Evolutionary conservation across 306 rosid species (phyloP), one percentile per base, ranked within the genome.

Genomic region (Vachellia pachyceras): DNA sequence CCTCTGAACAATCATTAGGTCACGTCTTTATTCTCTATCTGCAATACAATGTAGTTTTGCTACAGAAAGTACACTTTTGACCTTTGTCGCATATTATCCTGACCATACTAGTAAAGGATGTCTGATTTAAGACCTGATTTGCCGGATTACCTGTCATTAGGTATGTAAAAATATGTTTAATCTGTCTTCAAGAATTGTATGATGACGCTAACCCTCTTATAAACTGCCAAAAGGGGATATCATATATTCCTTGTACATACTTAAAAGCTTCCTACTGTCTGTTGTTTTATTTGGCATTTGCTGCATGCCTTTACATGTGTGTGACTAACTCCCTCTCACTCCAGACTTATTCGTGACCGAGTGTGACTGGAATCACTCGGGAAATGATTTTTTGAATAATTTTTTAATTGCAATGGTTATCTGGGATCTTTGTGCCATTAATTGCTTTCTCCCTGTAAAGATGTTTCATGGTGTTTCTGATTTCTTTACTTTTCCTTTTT

Each of bases 401-500:
- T 54, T 52, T 18, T n/a, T 18, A 54, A 54, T 54, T 18, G 60
- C 25, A 54, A 54, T 54, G 23, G 25, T 54, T 54, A 55, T 55
- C 63, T 55, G 33, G 63, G 20, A 55, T 22, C 33, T 55, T n/a
- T 20, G 29, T 55, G 20, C 63, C 13, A 8, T n/a, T 29, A 61
- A 61, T 25, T 29, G 50, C 14, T 33, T 65, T 42, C 46, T 39
- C 35, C 64, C 57, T 23, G 64, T 63, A 6, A 63, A 29, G 20
- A 69, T 6, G 36, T 77, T 57, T 76, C 42, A 44, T 20, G 79
- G 23, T 64, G n/a, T 70, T 42, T 14, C 25, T 80, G 77, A 42
- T 64, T 72, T 54, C 69, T 76, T 50, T 47, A 47, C 41, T 78
- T n/a, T n/a, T 66, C 54, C 22, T 69, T 87, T 87, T 37, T 87